Base-by-base conservation (phyloP, 768 basidiomycete genomes). In the Daedaleopsis sinensis region DNA sequence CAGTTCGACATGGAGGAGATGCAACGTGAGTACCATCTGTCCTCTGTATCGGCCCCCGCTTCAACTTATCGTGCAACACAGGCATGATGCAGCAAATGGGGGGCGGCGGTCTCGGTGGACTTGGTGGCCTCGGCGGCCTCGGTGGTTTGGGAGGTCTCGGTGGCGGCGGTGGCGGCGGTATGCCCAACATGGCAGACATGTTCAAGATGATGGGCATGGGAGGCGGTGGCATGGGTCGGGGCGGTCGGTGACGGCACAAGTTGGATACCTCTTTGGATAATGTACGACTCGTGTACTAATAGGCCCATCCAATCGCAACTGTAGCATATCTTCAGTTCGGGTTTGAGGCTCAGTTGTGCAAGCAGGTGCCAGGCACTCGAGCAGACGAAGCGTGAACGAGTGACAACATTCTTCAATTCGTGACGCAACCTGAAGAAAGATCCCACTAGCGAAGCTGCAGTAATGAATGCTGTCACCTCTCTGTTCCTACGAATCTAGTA, bases 1-100 rank as follows among this genome's bases (percentile, higher is more conserved):
- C 87, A 94, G 71, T 79, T 89, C 55, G 94, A 95, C 70, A 91
- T 96, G 90, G 91, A 93, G 61, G 94, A 96, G 73, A 94, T 96
- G 92, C 92, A 94, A 77, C 84, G 93, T 90, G 75, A 65, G 84
- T 76, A 7, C 6, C 27, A 32, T 50, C n/a, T 43, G 57, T 32
- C 51, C 58, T 63, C n/a, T 21, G 7, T 32, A 19, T 19, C 8
- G 3, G 27, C 27, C 21, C 36, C 52, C 18, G 59, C 46, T n/a
- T n/a, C n/a, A n/a, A n/a, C n/a, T 53, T 60, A n/a, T 18, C 35
- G 23, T 32, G 21, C 0, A 44, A 13, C 70, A 38, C 67, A 93
- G 91, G 89, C 56, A 93, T 93, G 90, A 95, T 96, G 91, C 76
- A 85, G 54, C 88, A 89, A 58, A 92, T 94, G 90, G 93, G 91